Percentiles rank a stretch among this genome's conserved stretches.
Evolutionary conservation across 2,329 filamentous ascomycete genomes (phyloP).

Genomic region (Macrophomina tecta): DNA sequence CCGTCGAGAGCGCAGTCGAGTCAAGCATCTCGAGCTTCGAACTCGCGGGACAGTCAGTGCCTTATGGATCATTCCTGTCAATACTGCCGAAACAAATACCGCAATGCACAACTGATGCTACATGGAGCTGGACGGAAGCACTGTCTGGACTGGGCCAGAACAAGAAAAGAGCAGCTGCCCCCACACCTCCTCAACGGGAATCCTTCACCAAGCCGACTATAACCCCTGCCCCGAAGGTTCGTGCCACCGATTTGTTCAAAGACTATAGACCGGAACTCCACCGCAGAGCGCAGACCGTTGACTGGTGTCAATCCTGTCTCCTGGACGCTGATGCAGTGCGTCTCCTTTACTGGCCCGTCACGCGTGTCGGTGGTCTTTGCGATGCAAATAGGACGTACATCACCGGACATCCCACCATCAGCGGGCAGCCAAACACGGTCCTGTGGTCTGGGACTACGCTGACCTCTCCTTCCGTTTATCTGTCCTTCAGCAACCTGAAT

Average conservation of each 20-base stretch:
- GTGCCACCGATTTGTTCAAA: not conserved
- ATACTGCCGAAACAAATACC: not conserved
- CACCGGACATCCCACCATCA: not conserved
- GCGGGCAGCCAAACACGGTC: not conserved
- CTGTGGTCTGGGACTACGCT: not conserved
- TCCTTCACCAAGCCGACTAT: not conserved
- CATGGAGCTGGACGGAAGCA: not conserved
- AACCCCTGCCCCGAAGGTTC: not conserved
- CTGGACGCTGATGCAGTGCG: not conserved
- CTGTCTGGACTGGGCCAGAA: not conserved
- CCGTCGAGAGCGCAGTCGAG: not conserved
- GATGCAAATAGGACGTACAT: not conserved
- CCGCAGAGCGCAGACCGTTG: not conserved
- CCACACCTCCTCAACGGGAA: not conserved
- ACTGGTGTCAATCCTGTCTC: not conserved
- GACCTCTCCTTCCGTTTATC: conserved; percentile 2
- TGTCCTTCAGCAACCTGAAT: not conserved
- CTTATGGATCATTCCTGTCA: not conserved
- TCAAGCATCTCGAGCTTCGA: not conserved
- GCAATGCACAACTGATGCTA: conserved; percentile 2
- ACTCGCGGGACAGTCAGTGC: not conserved
- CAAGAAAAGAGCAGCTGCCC: not conserved
- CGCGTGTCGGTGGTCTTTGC: not conserved
- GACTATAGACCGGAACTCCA: not conserved
- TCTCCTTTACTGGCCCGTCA: conserved; percentile 3